Conservation (phyloP, 257 asterid genomes). For the Plectranthus barbatus region DNA sequence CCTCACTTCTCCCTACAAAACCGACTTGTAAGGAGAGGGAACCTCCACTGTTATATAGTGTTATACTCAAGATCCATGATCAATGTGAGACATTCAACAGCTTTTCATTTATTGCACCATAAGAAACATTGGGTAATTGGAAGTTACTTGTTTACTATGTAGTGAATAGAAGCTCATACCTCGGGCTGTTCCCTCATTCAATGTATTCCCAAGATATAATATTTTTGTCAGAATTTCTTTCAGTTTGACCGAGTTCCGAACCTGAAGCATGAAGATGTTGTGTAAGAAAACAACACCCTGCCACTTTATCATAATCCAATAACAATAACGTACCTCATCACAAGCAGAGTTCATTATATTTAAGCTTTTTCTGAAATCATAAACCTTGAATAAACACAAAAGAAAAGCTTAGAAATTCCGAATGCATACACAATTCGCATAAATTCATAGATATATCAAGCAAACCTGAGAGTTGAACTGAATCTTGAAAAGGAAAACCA, state of each 20-base stretch:
- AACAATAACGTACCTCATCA: constrained; percentile 56
- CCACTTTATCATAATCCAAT: background rate
- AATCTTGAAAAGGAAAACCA: constrained; percentile 88
- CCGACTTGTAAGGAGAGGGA: too few species aligned
- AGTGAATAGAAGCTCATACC: constrained; percentile 34
- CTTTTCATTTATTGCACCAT: too few species aligned
- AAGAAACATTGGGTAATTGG: too few species aligned
- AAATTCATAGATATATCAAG: constrained; percentile 16
- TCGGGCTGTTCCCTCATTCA: constrained; percentile 96
- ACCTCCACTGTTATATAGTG: too few species aligned
- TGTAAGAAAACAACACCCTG: too few species aligned
- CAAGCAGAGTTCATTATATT: constrained; percentile 67
- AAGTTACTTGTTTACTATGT: too few species aligned
- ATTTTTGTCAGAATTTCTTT: constrained; percentile 72
- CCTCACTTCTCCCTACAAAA: too few species aligned
- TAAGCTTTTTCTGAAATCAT: constrained; percentile 74
- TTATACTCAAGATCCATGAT: too few species aligned
- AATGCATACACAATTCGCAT: background rate
- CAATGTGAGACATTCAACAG: too few species aligned
- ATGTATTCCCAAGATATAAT: constrained; percentile 70
- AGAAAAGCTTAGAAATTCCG: constrained; percentile 11
- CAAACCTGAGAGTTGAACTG: constrained; percentile 87
- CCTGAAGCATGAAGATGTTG: constrained; percentile 37
- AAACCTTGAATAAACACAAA: constrained; percentile 40
- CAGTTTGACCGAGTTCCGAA: constrained; percentile 67